Evolutionary conservation across 192 early-diverging fungal species (phyloP), one percentile per base, ranked within the genome.

Genomic region (Coemansia erecta): DNA sequence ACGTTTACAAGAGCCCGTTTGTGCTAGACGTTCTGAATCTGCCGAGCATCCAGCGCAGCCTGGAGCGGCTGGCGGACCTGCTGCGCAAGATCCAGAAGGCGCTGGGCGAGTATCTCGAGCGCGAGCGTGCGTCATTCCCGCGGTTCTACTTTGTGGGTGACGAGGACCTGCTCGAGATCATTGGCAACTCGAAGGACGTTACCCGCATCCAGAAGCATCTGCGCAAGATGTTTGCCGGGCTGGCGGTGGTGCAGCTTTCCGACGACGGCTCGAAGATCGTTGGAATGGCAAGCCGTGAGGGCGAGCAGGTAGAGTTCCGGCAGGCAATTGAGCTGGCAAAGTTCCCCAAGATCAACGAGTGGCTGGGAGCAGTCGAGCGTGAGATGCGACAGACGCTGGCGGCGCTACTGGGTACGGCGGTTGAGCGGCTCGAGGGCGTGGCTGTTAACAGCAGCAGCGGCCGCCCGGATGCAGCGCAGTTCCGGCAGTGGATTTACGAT

Each of bases 121-220:
- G 93, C 51, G 94, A 99, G 74, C 89, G 98, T 52, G 85, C 93
- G 13, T 85, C 92, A 2, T 99, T 99, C 83, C 94, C 98, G 31
- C 91, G 98, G 11, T 99, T 99, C 84, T 99, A 99, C 84, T 99
- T 99, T 89, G 94, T 99, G 31, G 98, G 95, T 72, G 98, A 99
- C 68, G 98, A 99, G 77, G 98, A 99, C 81, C 66, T 99, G 79
- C 87, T 99, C n/a, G 96, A 99, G 82, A 97, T 99, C 58, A 94
- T 99, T 60, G 97, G 98, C 66, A 99, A 98, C 72, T 86, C 89
- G 66, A 95, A 97, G 71, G 96, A 98, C 63, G 86, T 98, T 46
- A 68, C 85, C 18, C 88, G 95, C 39, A 95, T 98, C 61, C 94
- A 98, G 68, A 98, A 97, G 66, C 98, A 99, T 70, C 88, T 99